Base-by-base conservation (phyloP, 2,329 filamentous ascomycete genomes). In the Diaporthe aspalathi region DNA sequence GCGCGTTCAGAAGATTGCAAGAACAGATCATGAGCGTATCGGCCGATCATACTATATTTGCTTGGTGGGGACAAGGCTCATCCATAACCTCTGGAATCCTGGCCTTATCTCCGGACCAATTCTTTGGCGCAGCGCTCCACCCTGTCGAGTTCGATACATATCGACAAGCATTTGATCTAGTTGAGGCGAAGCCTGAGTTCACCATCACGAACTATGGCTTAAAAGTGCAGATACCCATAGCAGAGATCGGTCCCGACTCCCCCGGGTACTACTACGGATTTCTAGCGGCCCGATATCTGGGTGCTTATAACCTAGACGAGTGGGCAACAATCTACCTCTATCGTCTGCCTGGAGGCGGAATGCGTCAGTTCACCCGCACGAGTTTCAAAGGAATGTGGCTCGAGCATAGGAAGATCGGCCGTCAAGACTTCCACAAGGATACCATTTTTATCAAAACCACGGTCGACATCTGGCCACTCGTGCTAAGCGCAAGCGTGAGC, bases 321-420 rank as follows among this genome's bases (percentile, higher is more conserved):
- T 63, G 60, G 60, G 60, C 60, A 14, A 63, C 60, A 9, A 63
- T 63, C 12, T 63, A 63, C n/a, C 60, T 63, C 6, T 35, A 49
- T 11, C 60, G 60, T 5, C 27, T 49, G 27, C 43, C 43, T 6
- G 60, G 60, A 49, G 60, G 60, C 20, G 60, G 43, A 7, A 63
- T 63, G 60, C 60, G 60, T 8, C 60, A 63, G 43, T 63, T 63
- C 43, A 63, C 60, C 8, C 60, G 60, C 3, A 63, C 60, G 3
- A 63, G 60, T 22, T 63, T 63, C 24, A 63, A 47, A 45, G 60
- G 60, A 14, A 35, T 63, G 60, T 63, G 60, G 60, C 20, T 63
- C 12, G 60, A 63, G 17, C 60, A 63, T 16, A 24, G 60, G 29
- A 63, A 63, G 27, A n/a, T 63, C 7, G 60, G 43, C 20, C 27